Conservation (phyloP, 2,329 filamentous ascomycete species). For the Aspergillus versicolor region DNA sequence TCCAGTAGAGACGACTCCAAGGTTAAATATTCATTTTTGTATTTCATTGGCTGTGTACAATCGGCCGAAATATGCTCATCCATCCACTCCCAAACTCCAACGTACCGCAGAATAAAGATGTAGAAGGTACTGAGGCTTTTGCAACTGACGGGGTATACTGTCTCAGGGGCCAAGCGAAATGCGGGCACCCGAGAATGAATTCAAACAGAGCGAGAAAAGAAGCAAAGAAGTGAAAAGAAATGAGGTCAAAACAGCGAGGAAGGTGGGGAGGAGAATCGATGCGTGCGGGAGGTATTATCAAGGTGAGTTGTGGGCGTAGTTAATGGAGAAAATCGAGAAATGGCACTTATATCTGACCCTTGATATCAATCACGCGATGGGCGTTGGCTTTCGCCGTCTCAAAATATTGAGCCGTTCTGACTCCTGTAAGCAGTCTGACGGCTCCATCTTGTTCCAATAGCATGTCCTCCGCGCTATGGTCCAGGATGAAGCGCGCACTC, state of each 20-base stretch:
- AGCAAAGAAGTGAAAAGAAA: neutral
- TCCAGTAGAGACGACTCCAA: neutral
- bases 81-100: constrained; percentile 5
- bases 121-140: constrained; percentile 7
- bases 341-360: constrained; percentile 72
- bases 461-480: constrained; percentile 71
- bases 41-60: neutral
- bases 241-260: neutral
- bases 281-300: neutral
- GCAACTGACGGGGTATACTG: constrained; percentile 16
- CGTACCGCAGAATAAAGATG: neutral
- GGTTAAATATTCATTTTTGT: neutral
- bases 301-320: neutral
- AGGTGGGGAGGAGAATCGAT: neutral
- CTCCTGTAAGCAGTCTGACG: constrained; percentile 70
- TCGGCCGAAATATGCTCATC: neutral
- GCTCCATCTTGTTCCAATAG: constrained; percentile 74
- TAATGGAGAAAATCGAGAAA: constrained; percentile 11
- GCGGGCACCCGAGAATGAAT: neutral
- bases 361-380: constrained; percentile 89
- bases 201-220: neutral
- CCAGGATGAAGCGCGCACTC: constrained; percentile 85
- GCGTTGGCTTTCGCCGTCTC: constrained; percentile 71
- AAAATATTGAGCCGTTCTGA: constrained; percentile 71
- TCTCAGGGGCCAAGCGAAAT: neutral